A percentile compares a stretch with the other conserved stretches of the same genome.
Evolutionary conservation across 768 basidiomycete genomes (phyloP).

Genomic region (Boletus vermiculosoides): DNA sequence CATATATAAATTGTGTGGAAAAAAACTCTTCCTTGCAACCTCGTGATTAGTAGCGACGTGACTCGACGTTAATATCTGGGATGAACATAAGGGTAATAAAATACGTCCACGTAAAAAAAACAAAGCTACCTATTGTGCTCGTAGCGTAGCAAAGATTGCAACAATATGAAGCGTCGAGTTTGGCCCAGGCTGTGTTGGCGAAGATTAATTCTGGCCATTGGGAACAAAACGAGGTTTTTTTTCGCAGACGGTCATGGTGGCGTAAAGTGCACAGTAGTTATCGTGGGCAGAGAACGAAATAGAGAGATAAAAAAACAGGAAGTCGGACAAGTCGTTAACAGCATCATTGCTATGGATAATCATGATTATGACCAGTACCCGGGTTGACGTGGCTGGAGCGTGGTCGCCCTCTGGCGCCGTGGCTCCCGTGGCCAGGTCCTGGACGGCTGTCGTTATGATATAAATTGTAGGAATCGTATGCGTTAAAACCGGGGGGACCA

Average conservation of each 20-base stretch:
- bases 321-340: background rate
- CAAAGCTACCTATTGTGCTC: conserved; percentile 16
- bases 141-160: conserved; percentile 9
- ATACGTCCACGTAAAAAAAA: conserved; percentile 25
- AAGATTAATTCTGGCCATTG: conserved; percentile 6
- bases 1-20: conserved; percentile 12
- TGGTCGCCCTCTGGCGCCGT: conserved; percentile 23
- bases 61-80: conserved; percentile 14
- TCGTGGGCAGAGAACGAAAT: background rate
- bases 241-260: conserved; percentile 7
- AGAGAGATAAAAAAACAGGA: background rate
- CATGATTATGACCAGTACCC: conserved; percentile 9
- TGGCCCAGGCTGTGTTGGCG: background rate
- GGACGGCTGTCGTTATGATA: conserved; percentile 41
- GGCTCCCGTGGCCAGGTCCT: conserved; percentile 35
- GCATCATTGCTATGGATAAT: conserved; percentile 6
- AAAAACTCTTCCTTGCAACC: conserved; percentile 11
- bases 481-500: conserved; percentile 9
- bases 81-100: conserved; percentile 31
- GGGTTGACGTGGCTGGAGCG: conserved; percentile 18
- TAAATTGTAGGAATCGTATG: conserved; percentile 35
- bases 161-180: conserved; percentile 1
- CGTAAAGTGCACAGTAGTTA: conserved; percentile 1
- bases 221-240: conserved; percentile 5
- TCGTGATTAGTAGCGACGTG: conserved; percentile 17